Conservation (phyloP, 1,284 basidiomycete genomes). For the Apiotrichum mycotoxinovorans region DNA sequence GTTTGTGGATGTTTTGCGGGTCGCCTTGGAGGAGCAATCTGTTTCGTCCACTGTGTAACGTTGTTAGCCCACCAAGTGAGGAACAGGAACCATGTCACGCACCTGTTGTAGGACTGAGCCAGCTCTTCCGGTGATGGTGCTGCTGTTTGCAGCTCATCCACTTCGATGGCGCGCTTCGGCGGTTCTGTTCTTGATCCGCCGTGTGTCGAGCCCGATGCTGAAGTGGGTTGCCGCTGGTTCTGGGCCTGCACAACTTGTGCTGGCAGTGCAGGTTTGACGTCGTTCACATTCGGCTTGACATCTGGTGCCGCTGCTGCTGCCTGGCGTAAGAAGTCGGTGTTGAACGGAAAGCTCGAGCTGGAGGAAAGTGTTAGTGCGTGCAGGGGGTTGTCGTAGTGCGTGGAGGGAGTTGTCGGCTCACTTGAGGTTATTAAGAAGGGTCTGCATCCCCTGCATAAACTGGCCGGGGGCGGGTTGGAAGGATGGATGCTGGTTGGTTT, state of each 20-base stretch:
- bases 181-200: constrained; percentile 40
- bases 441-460: constrained; percentile 34
- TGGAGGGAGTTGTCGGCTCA: constrained; percentile 14
- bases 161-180: constrained; percentile 37
- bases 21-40: constrained; percentile 43
- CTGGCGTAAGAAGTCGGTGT: constrained; percentile 4
- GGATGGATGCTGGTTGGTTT: constrained; percentile 6
- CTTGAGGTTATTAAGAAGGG: constrained; percentile 26
- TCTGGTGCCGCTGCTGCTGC: constrained; percentile 1
- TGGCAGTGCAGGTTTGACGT: constrained; percentile 2
- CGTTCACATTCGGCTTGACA: constrained; percentile 8
- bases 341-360: constrained; percentile 12
- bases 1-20: constrained; percentile 42
- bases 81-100: not conserved
- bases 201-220: constrained; percentile 22
- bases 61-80: not conserved
- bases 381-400: no score
- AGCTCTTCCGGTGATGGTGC: constrained; percentile 29
- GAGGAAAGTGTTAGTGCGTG: not conserved
- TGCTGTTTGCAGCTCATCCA: constrained; percentile 29
- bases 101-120: constrained; percentile 16
- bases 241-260: constrained; percentile 1
- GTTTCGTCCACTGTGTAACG: constrained; percentile 26
- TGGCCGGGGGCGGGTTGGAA: constrained; percentile 16
- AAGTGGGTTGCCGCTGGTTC: constrained; percentile 4